Evolutionary conservation across 1,284 basidiomycete species (phyloP), one percentile per base, ranked within the genome.

Genomic region (Fomes fomentarius): DNA sequence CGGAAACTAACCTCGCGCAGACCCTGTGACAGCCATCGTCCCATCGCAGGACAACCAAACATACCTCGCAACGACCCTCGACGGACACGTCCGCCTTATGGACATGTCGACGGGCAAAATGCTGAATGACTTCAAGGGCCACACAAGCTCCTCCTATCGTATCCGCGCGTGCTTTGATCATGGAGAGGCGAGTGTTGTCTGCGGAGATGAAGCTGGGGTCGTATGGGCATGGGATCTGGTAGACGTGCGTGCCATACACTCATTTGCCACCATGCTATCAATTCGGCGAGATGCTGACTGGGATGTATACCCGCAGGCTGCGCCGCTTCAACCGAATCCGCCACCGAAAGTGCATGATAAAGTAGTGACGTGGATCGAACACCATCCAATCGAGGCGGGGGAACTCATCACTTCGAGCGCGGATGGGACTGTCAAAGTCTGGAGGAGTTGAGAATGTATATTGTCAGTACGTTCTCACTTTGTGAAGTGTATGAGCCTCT

Each of bases 171-270:
- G 85, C 55, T 93, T 98, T 64, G 89, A 89, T 7, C 82, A 89
- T 58, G 88, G 80, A 1, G 96, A 98, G 70, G 89, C 89, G 1
- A 84, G 74, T 15, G 86, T 98, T 3, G 68, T 98, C 2, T 87
- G 84, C 38, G 96, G 96, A 4, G 97, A 98, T 68, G 96, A 98
- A 69, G 81, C 87, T 4, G 97, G 97, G 0, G 74, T 74, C 54
- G 75, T 99, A 5, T 95, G 93, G 89, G 85, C 84, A 34, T 99
- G 96, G 96, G 94, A 96, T 66, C 75, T 98, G 50, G 81, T 97
- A 25, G 89, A 94, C 69, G 93, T 94, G 71, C 66, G 87, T 79
- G 10, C 19, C 39, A n/a, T n/a, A n/a, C n/a, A n/a, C n/a, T n/a
- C n/a, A n/a, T n/a, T n/a, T n/a, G n/a, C n/a, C n/a, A n/a, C n/a